These are phyloP conservation scores for Taiozyma onychis DNA, from an alignment of 1,139 yeast species.

Conservation along the genomic window DNA sequence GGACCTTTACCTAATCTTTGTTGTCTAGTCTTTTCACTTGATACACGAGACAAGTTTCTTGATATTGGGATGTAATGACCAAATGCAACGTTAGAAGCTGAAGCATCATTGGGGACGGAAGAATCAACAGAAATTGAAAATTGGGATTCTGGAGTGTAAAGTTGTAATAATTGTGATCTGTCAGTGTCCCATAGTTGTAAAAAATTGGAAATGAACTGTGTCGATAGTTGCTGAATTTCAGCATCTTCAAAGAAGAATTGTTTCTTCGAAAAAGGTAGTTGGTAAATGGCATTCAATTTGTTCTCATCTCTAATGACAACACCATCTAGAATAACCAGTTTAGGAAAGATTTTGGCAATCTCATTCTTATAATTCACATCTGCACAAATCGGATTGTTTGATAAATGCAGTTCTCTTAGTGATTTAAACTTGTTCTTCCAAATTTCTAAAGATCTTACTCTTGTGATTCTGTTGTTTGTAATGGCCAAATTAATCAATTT, in stretches of 20 bases:
- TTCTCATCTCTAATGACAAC: conserved; percentile 69
- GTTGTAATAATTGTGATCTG: conserved; percentile 58
- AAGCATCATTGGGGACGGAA: conserved; percentile 35
- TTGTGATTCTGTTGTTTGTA: conserved; percentile 63
- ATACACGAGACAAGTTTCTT: conserved; percentile 68
- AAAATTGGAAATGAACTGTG: conserved; percentile 70
- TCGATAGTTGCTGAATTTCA: conserved; percentile 65
- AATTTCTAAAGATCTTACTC: conserved; percentile 55
- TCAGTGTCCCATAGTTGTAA: conserved; percentile 78
- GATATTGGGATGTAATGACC: conserved; percentile 65
- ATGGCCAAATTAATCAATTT: conserved; percentile 69
- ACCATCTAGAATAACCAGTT: conserved; percentile 74
- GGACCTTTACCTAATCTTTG: conserved; percentile 67
- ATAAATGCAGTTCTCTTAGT: conserved; percentile 68
- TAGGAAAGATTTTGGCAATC: conserved; percentile 68
- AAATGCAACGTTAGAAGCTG: conserved; percentile 42
- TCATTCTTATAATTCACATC: conserved; percentile 52
- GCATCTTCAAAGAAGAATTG: conserved; percentile 76
- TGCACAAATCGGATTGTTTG: conserved; percentile 69
- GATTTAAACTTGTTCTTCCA: conserved; percentile 75
- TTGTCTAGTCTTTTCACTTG: conserved; percentile 50
- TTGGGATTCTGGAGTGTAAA: conserved; percentile 81
- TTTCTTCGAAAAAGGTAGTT: conserved; percentile 44
- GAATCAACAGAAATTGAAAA: conserved; percentile 64
- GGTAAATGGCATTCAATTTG: conserved; percentile 45